A percentile compares a stretch with the other conserved stretches of the same genome.
These are phyloP conservation scores for Fusarium nelsonii DNA, from an alignment of 2,329 filamentous ascomycete genomes.

Conservation along the genomic window DNA sequence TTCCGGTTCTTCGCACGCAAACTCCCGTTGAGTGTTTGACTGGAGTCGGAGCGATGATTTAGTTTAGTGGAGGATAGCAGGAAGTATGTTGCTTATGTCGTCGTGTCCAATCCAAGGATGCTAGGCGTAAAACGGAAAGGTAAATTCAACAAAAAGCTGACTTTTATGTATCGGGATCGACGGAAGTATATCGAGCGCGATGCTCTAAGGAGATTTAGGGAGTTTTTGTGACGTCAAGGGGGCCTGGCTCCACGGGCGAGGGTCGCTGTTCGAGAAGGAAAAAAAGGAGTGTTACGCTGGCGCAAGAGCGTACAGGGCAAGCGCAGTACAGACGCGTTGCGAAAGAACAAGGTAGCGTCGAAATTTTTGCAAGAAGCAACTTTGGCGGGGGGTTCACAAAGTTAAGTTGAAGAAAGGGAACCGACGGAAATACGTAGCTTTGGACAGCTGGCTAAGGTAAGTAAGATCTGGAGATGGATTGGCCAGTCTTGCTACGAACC, in stretches of 20 bases:
- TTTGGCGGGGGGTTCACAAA: conserved; percentile 28
- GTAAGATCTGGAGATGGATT: conserved; percentile 24
- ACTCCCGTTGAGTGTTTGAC: conserved; percentile 22
- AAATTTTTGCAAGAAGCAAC: conserved; percentile 8
- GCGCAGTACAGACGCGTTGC: conserved; percentile 3
- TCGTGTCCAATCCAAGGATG: conserved; percentile 10
- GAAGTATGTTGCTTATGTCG: conserved; percentile 5
- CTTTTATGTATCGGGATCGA: conserved; percentile 40
- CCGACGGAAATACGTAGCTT: conserved; percentile 25
- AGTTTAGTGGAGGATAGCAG: neutral
- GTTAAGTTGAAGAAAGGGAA: conserved; percentile 10
- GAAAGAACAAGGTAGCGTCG: conserved; percentile 4
- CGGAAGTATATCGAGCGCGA: conserved; percentile 41
- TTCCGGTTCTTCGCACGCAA: conserved; percentile 37
- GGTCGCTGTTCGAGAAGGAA: conserved; percentile 13
- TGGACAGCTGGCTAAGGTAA: conserved; percentile 27
- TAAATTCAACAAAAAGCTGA: conserved; percentile 24
- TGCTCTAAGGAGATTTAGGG: conserved; percentile 34
- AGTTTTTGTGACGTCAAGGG: conserved; percentile 47
- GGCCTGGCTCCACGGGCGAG: conserved; percentile 29
- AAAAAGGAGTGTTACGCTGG: conserved; percentile 32
- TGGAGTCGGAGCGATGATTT: neutral
- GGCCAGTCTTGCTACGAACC: conserved; percentile 30
- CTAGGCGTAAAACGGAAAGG: conserved; percentile 26
- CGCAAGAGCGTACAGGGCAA: conserved; percentile 18